Evolutionary conservation across 1,284 basidiomycete genomes (phyloP).

Genomic region (Cystobasidiaceae sp.): DNA sequence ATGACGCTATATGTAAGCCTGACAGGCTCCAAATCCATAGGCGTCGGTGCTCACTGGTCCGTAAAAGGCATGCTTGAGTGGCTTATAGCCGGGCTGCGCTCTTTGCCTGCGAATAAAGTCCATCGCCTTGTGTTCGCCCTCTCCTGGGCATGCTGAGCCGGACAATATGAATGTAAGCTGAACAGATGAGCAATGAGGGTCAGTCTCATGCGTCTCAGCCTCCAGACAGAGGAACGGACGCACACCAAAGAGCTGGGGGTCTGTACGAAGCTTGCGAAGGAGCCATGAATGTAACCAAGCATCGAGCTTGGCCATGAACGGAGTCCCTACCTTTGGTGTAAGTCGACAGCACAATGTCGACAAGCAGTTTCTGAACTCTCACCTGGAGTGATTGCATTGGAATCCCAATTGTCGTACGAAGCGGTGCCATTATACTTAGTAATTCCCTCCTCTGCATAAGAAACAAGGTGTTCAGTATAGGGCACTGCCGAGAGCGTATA

Average conservation of each 20-base stretch:
- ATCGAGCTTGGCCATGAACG: constrained; percentile 94
- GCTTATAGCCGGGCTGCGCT: constrained; percentile 77
- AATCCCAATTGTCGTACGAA: constrained; percentile 86
- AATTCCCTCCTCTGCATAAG: constrained; percentile 69
- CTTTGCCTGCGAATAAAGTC: constrained; percentile 93
- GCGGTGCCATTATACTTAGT: constrained; percentile 77
- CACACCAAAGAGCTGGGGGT: too few relatives aligned
- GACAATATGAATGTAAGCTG: constrained; percentile 90
- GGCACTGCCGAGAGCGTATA: not conserved
- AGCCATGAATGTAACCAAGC: constrained; percentile 91
- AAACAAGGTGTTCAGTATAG: too few relatives aligned
- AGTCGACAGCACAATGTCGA: not conserved
- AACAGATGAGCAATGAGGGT: not conserved
- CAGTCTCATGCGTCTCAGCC: not conserved
- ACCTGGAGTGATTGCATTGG: constrained; percentile 85
- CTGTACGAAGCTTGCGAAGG: constrained; percentile 85
- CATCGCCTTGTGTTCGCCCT: constrained; percentile 99
- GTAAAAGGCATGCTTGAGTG: constrained; percentile 94
- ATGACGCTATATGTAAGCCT: not conserved
- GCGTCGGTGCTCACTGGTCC: constrained; percentile 64
- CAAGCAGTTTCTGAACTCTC: not conserved
- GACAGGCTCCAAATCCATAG: not conserved
- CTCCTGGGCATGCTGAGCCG: constrained; percentile 92
- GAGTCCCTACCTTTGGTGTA: constrained; percentile 57
- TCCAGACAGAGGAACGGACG: not conserved